Percentiles rank a stretch among this genome's conserved stretches.
Evolutionary conservation across 208 protist genomes (phyloP).

Genomic region (Acanthamoeba culbertsoni): DNA sequence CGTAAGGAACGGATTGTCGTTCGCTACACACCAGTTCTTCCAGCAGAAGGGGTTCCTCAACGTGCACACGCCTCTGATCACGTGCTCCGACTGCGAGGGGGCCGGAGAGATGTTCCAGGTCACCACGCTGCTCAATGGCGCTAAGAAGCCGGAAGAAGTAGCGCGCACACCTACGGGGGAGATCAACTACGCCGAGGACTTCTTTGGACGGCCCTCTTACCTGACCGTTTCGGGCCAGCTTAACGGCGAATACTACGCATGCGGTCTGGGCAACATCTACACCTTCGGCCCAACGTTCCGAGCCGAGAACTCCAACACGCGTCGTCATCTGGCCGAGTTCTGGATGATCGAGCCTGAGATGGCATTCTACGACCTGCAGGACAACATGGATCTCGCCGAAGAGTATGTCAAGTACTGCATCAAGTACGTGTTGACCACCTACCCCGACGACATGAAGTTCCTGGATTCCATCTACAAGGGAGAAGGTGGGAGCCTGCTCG

Average conservation of each 20-base stretch:
- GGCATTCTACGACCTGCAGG: slow-evolving; percentile 78
- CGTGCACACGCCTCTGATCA: slow-evolving; percentile 88
- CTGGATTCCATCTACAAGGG: slow-evolving; percentile 61
- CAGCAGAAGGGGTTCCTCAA: slow-evolving; percentile 79
- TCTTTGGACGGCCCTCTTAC: slow-evolving; percentile 81
- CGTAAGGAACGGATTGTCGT: slow-evolving; percentile 77
- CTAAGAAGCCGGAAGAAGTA: slow-evolving; percentile 22
- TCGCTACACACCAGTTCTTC: slow-evolving; percentile 74
- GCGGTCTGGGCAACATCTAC: slow-evolving; percentile 80
- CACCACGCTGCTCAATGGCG: slow-evolving; percentile 6
- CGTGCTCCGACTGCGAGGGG: slow-evolving; percentile 88
- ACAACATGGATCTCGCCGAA: slow-evolving; percentile 75
- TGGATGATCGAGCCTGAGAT: slow-evolving; percentile 90
- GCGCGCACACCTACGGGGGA: slow-evolving; percentile 33
- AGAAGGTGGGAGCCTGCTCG: slow-evolving; percentile 17
- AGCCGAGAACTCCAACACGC: slow-evolving; percentile 82
- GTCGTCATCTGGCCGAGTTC: slow-evolving; percentile 87
- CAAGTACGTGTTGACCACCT: slow-evolving; percentile 36
- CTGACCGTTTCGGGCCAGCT: slow-evolving; percentile 82
- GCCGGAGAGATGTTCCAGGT: slow-evolving; percentile 89
- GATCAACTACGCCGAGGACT: slow-evolving; percentile 69
- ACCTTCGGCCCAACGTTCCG: slow-evolving; percentile 88
- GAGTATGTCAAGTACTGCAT: slow-evolving; percentile 64
- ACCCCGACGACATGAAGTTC: slow-evolving; percentile 65
- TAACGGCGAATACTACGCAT: slow-evolving; percentile 76